Evolutionary conservation across 257 asterid species (phyloP).

Genomic region (Penstemon newberryi): DNA sequence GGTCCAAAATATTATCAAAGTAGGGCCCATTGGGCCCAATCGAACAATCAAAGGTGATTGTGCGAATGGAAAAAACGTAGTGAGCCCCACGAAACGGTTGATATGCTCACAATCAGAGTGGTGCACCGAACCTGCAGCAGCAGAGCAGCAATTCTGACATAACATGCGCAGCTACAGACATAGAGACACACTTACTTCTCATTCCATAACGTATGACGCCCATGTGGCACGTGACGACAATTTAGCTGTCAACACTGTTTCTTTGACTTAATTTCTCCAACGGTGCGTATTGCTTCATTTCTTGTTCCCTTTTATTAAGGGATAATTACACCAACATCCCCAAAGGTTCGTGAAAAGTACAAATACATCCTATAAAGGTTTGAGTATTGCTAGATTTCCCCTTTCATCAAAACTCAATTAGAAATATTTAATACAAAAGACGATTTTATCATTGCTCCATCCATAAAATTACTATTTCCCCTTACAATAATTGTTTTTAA

Average conservation of each 20-base stretch:
- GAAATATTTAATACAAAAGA: no score
- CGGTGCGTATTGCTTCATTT: not conserved
- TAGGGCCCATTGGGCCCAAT: not conserved
- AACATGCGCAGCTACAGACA: conserved; percentile 23
- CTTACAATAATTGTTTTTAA: no score
- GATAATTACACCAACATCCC: no score
- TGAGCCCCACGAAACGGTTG: not conserved
- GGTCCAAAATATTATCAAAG: no score
- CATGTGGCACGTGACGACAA: conserved; percentile 22
- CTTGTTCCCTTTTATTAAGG: not conserved
- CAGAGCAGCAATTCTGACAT: conserved; percentile 23
- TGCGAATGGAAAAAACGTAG: not conserved
- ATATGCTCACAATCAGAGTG: conserved; percentile 5
- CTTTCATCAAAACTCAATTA: no score
- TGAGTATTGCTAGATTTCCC: no score
- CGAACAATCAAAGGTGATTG: not conserved
- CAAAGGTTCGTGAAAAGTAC: no score
- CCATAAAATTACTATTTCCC: no score
- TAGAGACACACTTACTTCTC: not conserved
- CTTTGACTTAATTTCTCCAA: not conserved
- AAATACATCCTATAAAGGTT: no score
- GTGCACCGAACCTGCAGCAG: conserved; percentile 32
- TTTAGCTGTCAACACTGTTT: not conserved
- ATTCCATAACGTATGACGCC: not conserved
- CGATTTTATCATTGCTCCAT: no score